Evolutionary conservation across 208 protist species (phyloP).

Genomic region (Trypanosoma mega): DNA sequence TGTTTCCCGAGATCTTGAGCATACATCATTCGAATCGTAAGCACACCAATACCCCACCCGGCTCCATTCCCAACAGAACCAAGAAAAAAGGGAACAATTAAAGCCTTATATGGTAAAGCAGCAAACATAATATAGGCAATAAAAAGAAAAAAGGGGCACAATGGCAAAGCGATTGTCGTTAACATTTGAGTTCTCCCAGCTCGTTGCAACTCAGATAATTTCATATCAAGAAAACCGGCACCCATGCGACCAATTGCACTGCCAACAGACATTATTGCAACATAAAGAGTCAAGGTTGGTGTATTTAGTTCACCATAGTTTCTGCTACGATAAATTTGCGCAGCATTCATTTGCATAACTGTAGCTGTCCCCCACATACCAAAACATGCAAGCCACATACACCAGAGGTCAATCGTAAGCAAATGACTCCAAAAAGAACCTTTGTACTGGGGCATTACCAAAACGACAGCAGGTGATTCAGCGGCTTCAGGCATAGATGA

Average conservation of each 20-base stretch:
- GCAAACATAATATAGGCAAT: constrained; percentile 60
- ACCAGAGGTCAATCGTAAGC: constrained; percentile 67
- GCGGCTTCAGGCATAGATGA: neutral
- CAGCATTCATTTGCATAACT: constrained; percentile 74
- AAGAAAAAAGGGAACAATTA: constrained; percentile 67
- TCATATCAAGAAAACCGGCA: constrained; percentile 58
- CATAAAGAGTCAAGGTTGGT: constrained; percentile 45
- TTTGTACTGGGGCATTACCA: constrained; percentile 44
- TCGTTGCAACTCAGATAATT: constrained; percentile 31
- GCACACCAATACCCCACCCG: constrained; percentile 53
- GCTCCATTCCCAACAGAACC: constrained; percentile 62
- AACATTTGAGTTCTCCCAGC: constrained; percentile 30
- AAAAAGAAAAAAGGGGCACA: constrained; percentile 33
- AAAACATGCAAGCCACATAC: constrained; percentile 64
- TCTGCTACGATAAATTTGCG: constrained; percentile 68
- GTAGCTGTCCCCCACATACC: constrained; percentile 71
- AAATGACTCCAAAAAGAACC: constrained; percentile 67
- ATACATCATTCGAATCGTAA: constrained; percentile 67
- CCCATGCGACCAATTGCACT: constrained; percentile 66
- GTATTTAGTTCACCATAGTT: constrained; percentile 44
- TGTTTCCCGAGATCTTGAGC: constrained; percentile 74
- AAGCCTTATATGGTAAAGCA: constrained; percentile 37
- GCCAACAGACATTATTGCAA: constrained; percentile 65
- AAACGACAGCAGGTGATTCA: neutral
- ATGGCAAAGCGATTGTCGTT: constrained; percentile 55